Evolutionary conservation across 2,329 filamentous ascomycete species (phyloP).

Genomic region (Erysiphe pisi): DNA sequence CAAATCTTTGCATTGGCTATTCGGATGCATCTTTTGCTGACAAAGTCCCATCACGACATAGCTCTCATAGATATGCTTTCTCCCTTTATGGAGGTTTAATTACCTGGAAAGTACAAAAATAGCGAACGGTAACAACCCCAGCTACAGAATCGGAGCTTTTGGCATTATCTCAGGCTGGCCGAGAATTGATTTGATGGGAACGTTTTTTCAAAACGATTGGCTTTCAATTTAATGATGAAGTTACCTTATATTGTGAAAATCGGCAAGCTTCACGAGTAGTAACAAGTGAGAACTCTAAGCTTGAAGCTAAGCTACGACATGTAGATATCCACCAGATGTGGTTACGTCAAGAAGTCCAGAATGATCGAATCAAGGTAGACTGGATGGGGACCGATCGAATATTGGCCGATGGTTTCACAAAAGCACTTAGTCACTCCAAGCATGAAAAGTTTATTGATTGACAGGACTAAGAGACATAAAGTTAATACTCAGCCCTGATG

Average conservation of each 20-base stretch:
- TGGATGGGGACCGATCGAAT: constrained; percentile 20
- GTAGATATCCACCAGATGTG: constrained; percentile 19
- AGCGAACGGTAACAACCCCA: not conserved
- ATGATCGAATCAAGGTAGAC: constrained; percentile 2
- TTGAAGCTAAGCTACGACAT: not conserved
- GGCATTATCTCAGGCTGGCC: constrained; percentile 1
- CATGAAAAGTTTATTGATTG: not conserved
- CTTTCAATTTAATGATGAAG: not conserved
- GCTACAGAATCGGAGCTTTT: constrained; percentile 1
- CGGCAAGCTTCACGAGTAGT: constrained; percentile 8
- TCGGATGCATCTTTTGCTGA: not conserved
- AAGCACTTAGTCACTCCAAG: constrained; percentile 7
- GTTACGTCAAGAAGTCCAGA: constrained; percentile 11
- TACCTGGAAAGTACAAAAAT: not conserved
- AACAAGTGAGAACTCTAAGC: constrained; percentile 4
- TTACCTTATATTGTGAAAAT: constrained; percentile 24
- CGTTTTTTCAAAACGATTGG: not conserved
- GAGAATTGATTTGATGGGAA: constrained; percentile 1
- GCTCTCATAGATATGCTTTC: constrained; percentile 11
- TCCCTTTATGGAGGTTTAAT: constrained; percentile 11
- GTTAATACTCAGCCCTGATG: not conserved
- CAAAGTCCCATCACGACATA: not conserved
- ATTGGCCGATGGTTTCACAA: not conserved
- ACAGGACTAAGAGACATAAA: not conserved
- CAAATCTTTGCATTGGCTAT: not conserved